A percentile compares a stretch with the other conserved stretches of the same genome.
These are phyloP conservation scores for Penicillium bovifimosum DNA, from an alignment of 495 filamentous ascomycete genomes.

Conservation along the genomic window DNA sequence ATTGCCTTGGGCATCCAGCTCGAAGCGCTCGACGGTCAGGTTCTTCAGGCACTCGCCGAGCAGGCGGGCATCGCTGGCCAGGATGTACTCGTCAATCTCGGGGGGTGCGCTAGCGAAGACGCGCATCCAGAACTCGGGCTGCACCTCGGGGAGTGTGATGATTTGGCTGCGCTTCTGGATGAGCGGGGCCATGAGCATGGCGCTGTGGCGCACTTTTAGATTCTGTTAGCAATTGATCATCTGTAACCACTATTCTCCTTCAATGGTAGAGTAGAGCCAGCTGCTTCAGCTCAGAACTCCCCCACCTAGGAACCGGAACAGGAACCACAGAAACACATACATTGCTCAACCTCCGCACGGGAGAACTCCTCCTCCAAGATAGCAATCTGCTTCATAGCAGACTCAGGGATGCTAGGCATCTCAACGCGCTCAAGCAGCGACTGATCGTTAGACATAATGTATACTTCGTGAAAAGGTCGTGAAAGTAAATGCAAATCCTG, in stretches of 20 bases:
- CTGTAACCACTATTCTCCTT: neutral
- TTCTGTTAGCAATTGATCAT: constrained; percentile 12
- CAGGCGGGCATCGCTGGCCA: constrained; percentile 64
- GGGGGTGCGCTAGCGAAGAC: constrained; percentile 78
- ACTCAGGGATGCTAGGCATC: constrained; percentile 27
- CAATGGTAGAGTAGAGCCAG: neutral
- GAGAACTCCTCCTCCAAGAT: constrained; percentile 35
- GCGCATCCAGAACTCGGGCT: constrained; percentile 77
- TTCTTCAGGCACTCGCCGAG: constrained; percentile 56
- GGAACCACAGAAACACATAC: constrained; percentile 24
- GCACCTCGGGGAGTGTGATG: constrained; percentile 52
- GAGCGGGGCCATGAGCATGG: constrained; percentile 47
- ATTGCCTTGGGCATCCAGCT: constrained; percentile 55
- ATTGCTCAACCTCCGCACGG: constrained; percentile 36
- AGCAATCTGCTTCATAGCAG: constrained; percentile 29
- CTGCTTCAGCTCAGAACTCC: neutral
- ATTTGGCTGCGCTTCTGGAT: constrained; percentile 67
- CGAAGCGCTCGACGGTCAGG: constrained; percentile 69
- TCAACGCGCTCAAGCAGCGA: constrained; percentile 32
- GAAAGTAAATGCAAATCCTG: neutral
- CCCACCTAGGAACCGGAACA: neutral
- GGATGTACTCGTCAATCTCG: constrained; percentile 80
- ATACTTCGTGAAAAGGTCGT: constrained; percentile 4
- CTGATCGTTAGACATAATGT: constrained; percentile 28
- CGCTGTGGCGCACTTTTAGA: constrained; percentile 33